Base-by-base conservation (phyloP, 2,329 filamentous ascomycete genomes). In the Cordyceps pruinosa region DNA sequence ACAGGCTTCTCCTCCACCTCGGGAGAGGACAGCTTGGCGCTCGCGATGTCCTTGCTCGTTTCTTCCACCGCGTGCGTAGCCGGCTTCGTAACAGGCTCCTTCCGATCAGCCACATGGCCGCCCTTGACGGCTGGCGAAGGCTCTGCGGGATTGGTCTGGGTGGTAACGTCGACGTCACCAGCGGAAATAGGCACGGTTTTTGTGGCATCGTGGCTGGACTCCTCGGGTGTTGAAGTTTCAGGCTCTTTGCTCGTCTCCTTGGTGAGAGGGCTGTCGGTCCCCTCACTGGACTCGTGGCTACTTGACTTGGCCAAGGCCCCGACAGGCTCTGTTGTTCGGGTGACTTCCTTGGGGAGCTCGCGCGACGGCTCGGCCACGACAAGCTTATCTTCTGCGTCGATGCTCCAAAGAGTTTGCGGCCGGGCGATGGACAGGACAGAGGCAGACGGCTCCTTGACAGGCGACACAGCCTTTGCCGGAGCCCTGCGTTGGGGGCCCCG, bases 401-500 rank as follows among this genome's bases (percentile, higher is more conserved):
- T 77, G 52, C 77, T 78, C 70, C 76, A 85, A 34, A 80, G 62
- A 0, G 75, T 79, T 37, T 75, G 70, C 1, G 79, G 72, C 26
- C 70, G 65, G 0, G 76, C 77, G 59, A 84, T 77, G 19, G 71
- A 73, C 45, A 84, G 66, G 3, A 69, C 67, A n/a, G 72, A 69
- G 13, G 66, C 64, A n/a, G 67, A 46, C 4, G 65, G 57, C 47
- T 64, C 63, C 8, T 60, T 48, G 23, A 61, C 65, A 48, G 70
- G 69, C 34, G 66, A 63, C 8, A 67, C 64, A 6, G 69, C 62
- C 72, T 75, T 80, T 12, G 80, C 76, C 30, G 85, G 82, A 25
- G 88, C 84, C 67, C 91, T 82, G 63, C 91, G 83, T 63, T 90
- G 86, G 17, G 94, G 94, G 12, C 94, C 94, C 62, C 90, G 86